Evolutionary conservation across 768 basidiomycete genomes (phyloP).

Genomic region (Coprinopsis cinerea): DNA sequence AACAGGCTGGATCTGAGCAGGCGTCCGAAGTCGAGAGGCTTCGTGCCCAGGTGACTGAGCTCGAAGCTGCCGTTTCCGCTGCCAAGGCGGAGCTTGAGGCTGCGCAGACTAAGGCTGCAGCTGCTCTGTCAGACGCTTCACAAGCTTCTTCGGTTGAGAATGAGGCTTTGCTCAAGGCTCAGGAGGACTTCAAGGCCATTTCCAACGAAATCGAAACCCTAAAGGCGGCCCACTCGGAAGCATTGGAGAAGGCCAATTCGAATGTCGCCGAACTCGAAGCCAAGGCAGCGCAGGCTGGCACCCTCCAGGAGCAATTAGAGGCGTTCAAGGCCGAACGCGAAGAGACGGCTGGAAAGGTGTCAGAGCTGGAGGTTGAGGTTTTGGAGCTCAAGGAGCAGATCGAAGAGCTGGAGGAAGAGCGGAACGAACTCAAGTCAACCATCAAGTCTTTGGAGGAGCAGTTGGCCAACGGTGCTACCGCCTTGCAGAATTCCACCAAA

Average conservation of each 20-base stretch:
- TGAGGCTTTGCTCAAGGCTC: conserved; percentile 58
- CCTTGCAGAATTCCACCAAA: conserved; percentile 42
- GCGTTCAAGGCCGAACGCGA: conserved; percentile 60
- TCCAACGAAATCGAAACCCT: conserved; percentile 46
- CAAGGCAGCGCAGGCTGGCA: conserved; percentile 35
- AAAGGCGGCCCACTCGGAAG: conserved; percentile 42
- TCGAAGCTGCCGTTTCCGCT: conserved; percentile 45
- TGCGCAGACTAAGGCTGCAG: conserved; percentile 40
- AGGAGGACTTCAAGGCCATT: conserved; percentile 53
- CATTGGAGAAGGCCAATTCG: conserved; percentile 39
- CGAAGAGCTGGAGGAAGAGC: conserved; percentile 59
- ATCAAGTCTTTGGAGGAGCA: conserved; percentile 52
- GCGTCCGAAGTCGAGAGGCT: conserved; percentile 41
- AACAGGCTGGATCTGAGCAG: conserved; percentile 34
- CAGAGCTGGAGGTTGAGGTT: conserved; percentile 78
- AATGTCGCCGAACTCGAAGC: conserved; percentile 43
- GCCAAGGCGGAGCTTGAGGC: conserved; percentile 49
- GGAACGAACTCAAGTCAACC: conserved; percentile 35
- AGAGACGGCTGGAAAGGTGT: conserved; percentile 63
- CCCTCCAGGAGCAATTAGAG: conserved; percentile 43
- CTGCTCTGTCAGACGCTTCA: conserved; percentile 35
- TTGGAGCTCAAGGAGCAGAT: conserved; percentile 69
- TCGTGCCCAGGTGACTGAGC: conserved; percentile 40
- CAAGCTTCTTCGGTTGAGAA: conserved; percentile 55
- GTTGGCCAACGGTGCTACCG: conserved; percentile 39